A percentile compares a stretch with the other conserved stretches of the same genome.
phyloP scores from a whole-genome alignment of 169 alveolate genomes.

The Cryptosporidium meleagridis region DNA sequence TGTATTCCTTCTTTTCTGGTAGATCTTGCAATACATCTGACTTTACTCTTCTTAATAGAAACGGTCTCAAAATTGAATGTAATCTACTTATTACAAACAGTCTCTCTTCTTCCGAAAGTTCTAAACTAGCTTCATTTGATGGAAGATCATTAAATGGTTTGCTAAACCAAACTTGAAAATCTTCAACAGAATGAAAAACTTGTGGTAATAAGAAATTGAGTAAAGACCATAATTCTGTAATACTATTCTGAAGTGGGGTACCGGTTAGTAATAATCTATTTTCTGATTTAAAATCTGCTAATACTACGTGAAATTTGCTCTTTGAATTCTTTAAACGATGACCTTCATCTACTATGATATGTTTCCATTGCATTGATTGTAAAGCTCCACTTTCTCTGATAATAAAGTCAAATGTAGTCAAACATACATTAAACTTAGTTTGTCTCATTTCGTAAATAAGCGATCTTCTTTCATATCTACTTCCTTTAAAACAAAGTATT shows the following conservation, averaged over 20 bases:
- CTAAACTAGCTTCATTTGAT: conserved; percentile 83
- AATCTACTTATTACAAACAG: conserved; percentile 89
- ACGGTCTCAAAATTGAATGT: conserved; percentile 91
- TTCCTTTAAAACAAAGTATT: conserved; percentile 84
- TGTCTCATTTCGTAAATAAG: conserved; percentile 71
- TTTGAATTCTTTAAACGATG: conserved; percentile 91
- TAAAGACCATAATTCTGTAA: conserved; percentile 91
- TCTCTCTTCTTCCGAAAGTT: conserved; percentile 90
- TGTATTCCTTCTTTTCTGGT: conserved; percentile 90
- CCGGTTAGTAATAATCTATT: conserved; percentile 89
- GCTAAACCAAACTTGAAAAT: conserved; percentile 92
- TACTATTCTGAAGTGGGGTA: conserved; percentile 90
- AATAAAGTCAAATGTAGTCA: conserved; percentile 78
- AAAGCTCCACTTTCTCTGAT: conserved; percentile 72
- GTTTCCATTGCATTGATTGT: conserved; percentile 84
- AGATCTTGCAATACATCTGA: conserved; percentile 91
- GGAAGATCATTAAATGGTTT: conserved; percentile 86
- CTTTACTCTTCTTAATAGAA: conserved; percentile 91
- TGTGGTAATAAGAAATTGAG: conserved; percentile 88
- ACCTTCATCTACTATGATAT: conserved; percentile 93
- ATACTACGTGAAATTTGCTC: conserved; percentile 79
- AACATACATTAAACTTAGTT: conserved; percentile 75
- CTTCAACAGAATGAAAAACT: conserved; percentile 90
- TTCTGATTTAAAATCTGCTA: conserved; percentile 45
- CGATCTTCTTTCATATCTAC: conserved; percentile 72